Evolutionary conservation across 495 filamentous ascomycete species (phyloP), one percentile per base, ranked within the genome.

Genomic region (Daldinia childiae): DNA sequence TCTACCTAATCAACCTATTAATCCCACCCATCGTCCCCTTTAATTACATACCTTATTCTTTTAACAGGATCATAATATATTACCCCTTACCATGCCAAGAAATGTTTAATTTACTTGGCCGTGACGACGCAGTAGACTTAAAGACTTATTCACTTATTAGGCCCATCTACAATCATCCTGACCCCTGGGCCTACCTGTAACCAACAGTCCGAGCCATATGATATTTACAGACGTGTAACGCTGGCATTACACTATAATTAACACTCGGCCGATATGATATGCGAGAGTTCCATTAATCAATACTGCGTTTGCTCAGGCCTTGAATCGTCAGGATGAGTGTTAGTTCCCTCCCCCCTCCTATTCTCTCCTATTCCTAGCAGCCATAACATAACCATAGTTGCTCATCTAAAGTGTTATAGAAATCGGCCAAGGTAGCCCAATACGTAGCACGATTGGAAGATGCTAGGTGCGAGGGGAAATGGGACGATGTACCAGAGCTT

Each of bases 401-500:
- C 74, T 76, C 27, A 67, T 65, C 58, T 26, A 57, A 57, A 4
- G 51, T 24, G 3, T 58, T 57, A 24, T 45, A 82, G 81, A 86
- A 81, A 84, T 65, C 79, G 60, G 58, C 77, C 64, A 99, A 99
- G 83, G 93, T 90, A 55, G 86, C 85, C 66, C 87, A 89, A 74
- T 97, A 97, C 79, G 84, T 95, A 71, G 83, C 86, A 76, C 88
- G 87, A 80, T 88, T 99, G 71, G 92, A 98, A 76, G 87, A 88
- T 72, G 93, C 93, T 70, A 91, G 95, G 64, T 95, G 92, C 76
- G 88, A 94, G 75, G 93, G 92, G 30, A 89, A 87, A 74, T 99
- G 95, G 95, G 86, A 92, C 67, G 91, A 91, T 30, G 86, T 98
- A n/a, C 91, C 91, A 30, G 95, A 98, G 81, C 83, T 97, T 66